phyloP scores from a whole-genome alignment of 1,284 basidiomycete genomes.

The Mycena citricolor region DNA sequence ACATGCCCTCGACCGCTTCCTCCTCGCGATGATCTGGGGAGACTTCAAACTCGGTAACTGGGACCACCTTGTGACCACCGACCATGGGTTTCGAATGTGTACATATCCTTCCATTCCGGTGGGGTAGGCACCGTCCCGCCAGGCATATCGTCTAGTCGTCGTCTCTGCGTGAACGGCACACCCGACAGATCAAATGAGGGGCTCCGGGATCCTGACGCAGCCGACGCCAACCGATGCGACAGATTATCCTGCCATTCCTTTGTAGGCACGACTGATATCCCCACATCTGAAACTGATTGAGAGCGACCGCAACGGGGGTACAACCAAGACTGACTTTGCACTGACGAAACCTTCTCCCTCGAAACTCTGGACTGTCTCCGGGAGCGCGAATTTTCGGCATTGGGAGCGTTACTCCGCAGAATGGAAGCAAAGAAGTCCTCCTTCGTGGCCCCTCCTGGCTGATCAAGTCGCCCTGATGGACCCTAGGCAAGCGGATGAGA shows the following conservation, averaged over 20 bases:
- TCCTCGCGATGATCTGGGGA: constrained; percentile 34
- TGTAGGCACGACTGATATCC: constrained; percentile 62
- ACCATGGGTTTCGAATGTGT: constrained; percentile 34
- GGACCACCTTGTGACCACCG: background rate
- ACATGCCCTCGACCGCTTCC: constrained; percentile 56
- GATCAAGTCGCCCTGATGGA: constrained; percentile 55
- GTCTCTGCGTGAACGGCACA: constrained; percentile 41
- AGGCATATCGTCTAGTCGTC: constrained; percentile 38
- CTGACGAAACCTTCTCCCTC: constrained; percentile 72
- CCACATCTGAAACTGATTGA: constrained; percentile 45
- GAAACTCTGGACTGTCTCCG: constrained; percentile 72
- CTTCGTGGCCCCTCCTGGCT: constrained; percentile 52
- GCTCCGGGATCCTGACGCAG: constrained; percentile 24
- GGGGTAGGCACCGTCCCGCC: constrained; percentile 26
- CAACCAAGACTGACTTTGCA: constrained; percentile 47
- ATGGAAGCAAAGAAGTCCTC: constrained; percentile 74
- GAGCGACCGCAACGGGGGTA: constrained; percentile 1
- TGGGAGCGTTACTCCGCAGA: constrained; percentile 55
- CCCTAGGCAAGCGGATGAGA: constrained; percentile 45
- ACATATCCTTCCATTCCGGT: constrained; percentile 54
- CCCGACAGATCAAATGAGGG: constrained; percentile 26
- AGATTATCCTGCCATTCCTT: constrained; percentile 77
- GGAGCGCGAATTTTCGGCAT: constrained; percentile 60
- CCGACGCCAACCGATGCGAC: constrained; percentile 49
- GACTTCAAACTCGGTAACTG: background rate